phyloP scores from a whole-genome alignment of 2,329 filamentous ascomycete species.

The Neofusicoccum cordaticola region DNA sequence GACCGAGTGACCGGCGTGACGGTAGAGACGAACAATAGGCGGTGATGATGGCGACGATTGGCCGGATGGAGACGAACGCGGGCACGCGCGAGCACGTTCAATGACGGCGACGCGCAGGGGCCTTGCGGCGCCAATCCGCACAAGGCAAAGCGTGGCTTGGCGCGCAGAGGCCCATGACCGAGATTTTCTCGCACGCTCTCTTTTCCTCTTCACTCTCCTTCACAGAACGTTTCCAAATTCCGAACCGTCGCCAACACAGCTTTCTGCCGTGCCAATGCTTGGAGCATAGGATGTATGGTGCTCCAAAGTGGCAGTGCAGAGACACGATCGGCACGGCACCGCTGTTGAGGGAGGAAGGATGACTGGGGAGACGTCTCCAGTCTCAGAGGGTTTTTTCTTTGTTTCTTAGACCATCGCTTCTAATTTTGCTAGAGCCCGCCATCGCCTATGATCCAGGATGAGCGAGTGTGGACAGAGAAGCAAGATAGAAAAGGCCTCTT shows the following conservation, averaged over 20 bases:
- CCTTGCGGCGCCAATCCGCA: not conserved
- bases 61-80: not conserved
- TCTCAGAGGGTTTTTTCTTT: no score
- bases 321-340: not conserved
- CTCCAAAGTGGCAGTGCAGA: not conserved
- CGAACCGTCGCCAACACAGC: not conserved
- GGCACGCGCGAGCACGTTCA: not conserved
- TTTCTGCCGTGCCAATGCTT: not conserved
- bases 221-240: not conserved
- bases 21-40: not conserved
- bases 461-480: constrained; percentile 58
- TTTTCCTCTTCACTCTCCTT: not conserved
- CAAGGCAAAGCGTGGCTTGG: not conserved
- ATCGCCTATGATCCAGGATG: constrained; percentile 49
- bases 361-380: no score
- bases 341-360: no score
- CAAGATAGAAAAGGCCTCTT: constrained; percentile 39
- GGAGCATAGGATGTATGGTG: not conserved
- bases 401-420: constrained; percentile 34
- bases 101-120: not conserved
- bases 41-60: not conserved
- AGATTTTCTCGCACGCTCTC: constrained; percentile 10
- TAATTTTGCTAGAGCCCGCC: constrained; percentile 57
- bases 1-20: not conserved
- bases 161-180: not conserved